phyloP scores from a whole-genome alignment of 352 stramenopile genomes.

The Phytophthora fragariaefolia region DNA sequence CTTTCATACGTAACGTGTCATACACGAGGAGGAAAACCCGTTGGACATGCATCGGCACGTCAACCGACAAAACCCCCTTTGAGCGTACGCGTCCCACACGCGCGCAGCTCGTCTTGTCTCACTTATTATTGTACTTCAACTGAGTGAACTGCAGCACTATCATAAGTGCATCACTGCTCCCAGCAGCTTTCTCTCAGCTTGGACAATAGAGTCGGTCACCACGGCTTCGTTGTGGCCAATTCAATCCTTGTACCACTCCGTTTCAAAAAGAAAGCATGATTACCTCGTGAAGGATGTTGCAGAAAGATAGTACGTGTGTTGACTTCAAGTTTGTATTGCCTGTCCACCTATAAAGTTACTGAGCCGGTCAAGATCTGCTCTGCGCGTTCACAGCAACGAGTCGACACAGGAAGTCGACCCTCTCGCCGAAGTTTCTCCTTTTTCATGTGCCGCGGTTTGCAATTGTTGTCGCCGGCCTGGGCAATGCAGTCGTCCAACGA shows the following conservation, averaged over 20 bases:
- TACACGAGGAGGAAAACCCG: too few species aligned
- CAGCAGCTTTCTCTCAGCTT: too few species aligned
- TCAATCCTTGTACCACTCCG: background rate
- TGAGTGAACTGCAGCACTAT: too few species aligned
- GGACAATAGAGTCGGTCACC: too few species aligned
- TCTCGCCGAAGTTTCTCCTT: background rate
- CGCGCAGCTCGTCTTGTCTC: too few species aligned
- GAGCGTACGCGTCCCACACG: conserved; percentile 12
- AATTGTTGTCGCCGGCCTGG: background rate
- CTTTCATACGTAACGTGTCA: too few species aligned
- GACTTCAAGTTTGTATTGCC: too few species aligned
- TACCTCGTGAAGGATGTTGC: background rate
- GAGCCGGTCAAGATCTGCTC: background rate
- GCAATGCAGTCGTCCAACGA: background rate
- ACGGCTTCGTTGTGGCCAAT: too few species aligned
- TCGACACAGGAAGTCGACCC: background rate
- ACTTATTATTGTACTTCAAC: too few species aligned
- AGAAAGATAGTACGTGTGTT: background rate
- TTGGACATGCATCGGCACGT: too few species aligned
- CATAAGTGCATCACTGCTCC: too few species aligned
- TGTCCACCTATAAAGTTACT: background rate
- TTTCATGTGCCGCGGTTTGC: background rate
- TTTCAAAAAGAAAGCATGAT: background rate
- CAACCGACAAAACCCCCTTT: too few species aligned
- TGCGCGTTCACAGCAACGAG: background rate